Base-by-base conservation (phyloP, 139 green algal species). In the Coccomyxa sp. region DNA sequence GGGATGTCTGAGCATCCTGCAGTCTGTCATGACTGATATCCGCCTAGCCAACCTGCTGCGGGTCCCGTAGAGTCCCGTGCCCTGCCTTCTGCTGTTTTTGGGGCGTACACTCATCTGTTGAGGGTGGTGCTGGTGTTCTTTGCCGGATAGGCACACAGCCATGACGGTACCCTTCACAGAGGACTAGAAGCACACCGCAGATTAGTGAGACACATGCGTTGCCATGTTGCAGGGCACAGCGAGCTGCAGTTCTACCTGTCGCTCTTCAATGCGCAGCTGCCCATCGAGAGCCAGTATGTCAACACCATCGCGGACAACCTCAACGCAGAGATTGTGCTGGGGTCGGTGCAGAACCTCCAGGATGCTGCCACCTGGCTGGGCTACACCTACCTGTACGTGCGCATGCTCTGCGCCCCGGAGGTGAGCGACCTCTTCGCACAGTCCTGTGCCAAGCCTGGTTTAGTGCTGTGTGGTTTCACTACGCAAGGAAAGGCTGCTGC, bases 161-260 rank as follows among this genome's bases (percentile, higher is more conserved):
- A n/a, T n/a, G n/a, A n/a, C n/a, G n/a, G n/a, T n/a, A n/a, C n/a
- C n/a, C n/a, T n/a, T n/a, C n/a, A n/a, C n/a, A n/a, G 2, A 7
- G 27, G 5, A 6, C 22, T 64, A 6, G 50, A 64, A 64, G 3
- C 27, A 31, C 33, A 76, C 14, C 35, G 38, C 27, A 64, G 5
- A 18, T 18, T 22, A 64, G 50, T 64, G 50, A 22, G 36, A 71
- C 41, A 78, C 24, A 39, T 6, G 18, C 8, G 18, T 68, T 33
- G 7, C 68, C 10, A 36, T 10, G 38, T 18, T 82, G 79, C 82
- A 89, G 85, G 84, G 33, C 88, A 97, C 87, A 73, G 40, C 18
- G 92, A 99, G 91, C 94, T 99, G 86, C 96, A 98, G 89, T 99
- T 96, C 85, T 99, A 99, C 91, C 92, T 99, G 41, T 96, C 88